These are phyloP conservation scores for Apiospora arundinis DNA, from an alignment of 2,329 filamentous ascomycete species.

Conservation along the genomic window DNA sequence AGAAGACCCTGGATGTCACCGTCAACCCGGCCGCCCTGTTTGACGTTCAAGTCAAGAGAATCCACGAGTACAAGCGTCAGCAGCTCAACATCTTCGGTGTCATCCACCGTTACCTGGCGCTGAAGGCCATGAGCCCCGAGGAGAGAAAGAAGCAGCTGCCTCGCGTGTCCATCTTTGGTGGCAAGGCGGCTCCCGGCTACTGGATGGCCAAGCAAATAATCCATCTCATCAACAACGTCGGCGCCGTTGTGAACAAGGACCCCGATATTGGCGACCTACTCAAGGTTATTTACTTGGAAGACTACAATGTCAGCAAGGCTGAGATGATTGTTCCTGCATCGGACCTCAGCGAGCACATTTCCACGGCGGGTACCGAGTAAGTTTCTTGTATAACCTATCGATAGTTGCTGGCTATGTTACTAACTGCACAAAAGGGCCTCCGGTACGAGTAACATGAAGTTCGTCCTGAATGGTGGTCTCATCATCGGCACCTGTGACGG, in stretches of 20 bases:
- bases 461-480: slow-evolving; percentile 94
- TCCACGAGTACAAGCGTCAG: slow-evolving; percentile 99
- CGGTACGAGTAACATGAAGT: slow-evolving; percentile 99
- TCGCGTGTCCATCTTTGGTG: slow-evolving; percentile 94
- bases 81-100: slow-evolving; percentile 99
- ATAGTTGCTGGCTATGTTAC: slow-evolving; percentile 24
- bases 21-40: slow-evolving; percentile 91
- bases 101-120: slow-evolving; percentile 88
- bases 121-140: slow-evolving; percentile 84
- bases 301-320: slow-evolving; percentile 99
- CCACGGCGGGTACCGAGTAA: slow-evolving; percentile 91
- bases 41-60: slow-evolving; percentile 97
- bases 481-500: slow-evolving; percentile 99
- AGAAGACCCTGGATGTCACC: slow-evolving; percentile 76
- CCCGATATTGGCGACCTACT: slow-evolving; percentile 89
- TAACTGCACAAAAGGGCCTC: slow-evolving; percentile 54
- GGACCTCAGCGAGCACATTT: slow-evolving; percentile 98
- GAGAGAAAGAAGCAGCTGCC: slow-evolving; percentile 87
- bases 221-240: slow-evolving; percentile 92
- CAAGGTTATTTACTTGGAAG: slow-evolving; percentile 96
- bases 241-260: slow-evolving; percentile 89
- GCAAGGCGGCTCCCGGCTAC: slow-evolving; percentile 96
- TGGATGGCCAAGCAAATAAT: slow-evolving; percentile 99
- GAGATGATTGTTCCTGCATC: slow-evolving; percentile 95
- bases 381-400: slow-evolving; percentile 36